Percentiles rank a stretch among this genome's conserved stretches.
Conservation (phyloP, 371 early-diverging fungal species). For the Actinomortierella wolfii region DNA sequence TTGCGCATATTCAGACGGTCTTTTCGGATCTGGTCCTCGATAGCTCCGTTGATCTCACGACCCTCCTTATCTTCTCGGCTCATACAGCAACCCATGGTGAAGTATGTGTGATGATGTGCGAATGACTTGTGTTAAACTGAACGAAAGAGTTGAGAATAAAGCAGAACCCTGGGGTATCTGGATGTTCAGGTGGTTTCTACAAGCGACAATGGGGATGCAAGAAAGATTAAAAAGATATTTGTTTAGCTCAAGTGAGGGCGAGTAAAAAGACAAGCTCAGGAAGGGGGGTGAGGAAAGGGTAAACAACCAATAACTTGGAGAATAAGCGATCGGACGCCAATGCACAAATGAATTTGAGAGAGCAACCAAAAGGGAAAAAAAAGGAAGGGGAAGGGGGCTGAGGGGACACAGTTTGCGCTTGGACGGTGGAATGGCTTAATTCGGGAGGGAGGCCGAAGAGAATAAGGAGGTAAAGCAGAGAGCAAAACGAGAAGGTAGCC, state of each 20-base stretch:
- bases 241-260: not conserved
- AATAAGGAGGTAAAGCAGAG: no score
- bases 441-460: no score
- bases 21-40: constrained; percentile 84
- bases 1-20: constrained; percentile 80
- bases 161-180: not conserved
- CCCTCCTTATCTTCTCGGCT: constrained; percentile 86
- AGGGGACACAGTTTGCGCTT: constrained; percentile 1
- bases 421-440: no score
- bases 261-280: not conserved
- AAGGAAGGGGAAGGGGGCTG: not conserved
- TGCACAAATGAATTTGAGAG: not conserved
- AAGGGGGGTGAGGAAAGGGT: constrained; percentile 1
- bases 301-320: not conserved
- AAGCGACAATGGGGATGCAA: not conserved
- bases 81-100: constrained; percentile 89
- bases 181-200: not conserved
- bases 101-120: constrained; percentile 2
- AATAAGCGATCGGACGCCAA: not conserved
- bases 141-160: not conserved
- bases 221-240: not conserved
- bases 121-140: not conserved
- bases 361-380: not conserved
- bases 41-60: constrained; percentile 84
- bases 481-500: no score